Conservation (phyloP, 371 early-diverging fungal species). For the Lichtheimia ornata region DNA sequence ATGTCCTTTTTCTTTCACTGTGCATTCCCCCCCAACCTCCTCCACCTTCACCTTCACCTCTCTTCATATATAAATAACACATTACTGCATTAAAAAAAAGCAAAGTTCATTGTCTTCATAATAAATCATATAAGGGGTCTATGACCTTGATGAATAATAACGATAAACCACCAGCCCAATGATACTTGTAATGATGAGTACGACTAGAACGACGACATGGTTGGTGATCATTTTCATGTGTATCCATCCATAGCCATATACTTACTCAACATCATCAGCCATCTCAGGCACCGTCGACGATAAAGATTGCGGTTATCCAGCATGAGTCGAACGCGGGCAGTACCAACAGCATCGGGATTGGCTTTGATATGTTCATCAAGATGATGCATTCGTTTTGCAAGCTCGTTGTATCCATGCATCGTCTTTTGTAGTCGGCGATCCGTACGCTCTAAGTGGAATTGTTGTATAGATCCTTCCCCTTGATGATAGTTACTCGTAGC, state of each 20-base stretch:
- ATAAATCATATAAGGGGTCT: background rate
- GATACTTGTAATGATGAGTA: background rate
- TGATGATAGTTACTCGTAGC: too few species aligned
- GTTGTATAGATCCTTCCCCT: too few species aligned
- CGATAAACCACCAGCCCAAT: background rate
- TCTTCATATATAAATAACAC: background rate
- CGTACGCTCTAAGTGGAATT: background rate
- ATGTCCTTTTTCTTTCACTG: background rate
- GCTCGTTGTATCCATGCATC: background rate
- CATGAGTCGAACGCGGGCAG: slow-evolving; percentile 8
- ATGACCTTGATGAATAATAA: background rate
- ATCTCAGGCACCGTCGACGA: background rate
- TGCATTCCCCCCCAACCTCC: background rate
- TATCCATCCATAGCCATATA: too few species aligned
- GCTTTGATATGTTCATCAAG: slow-evolving; percentile 2
- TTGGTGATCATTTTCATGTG: background rate
- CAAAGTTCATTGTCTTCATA: background rate
- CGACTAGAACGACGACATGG: too few species aligned
- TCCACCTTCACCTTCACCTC: background rate
- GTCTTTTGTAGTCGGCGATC: background rate
- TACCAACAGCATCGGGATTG: slow-evolving; percentile 13
- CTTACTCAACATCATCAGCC: background rate
- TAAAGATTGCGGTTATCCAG: background rate
- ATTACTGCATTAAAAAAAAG: background rate
- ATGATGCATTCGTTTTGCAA: background rate